Base-by-base conservation (phyloP, 73 alveolate genomes). In the Breviolum minutum region DNA sequence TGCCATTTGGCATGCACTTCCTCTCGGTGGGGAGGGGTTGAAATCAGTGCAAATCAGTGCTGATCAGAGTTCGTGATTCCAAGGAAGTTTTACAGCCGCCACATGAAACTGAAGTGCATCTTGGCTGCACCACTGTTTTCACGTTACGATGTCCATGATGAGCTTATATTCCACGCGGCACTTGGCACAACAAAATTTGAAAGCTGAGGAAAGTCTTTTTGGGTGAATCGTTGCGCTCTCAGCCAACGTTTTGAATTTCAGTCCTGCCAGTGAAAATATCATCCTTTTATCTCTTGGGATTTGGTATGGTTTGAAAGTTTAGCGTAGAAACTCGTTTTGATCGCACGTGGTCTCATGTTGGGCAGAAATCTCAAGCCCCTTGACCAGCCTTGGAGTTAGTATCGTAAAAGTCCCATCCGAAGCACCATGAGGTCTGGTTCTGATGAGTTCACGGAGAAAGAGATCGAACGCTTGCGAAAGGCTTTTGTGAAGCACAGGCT, bases 81-180 rank as follows among this genome's bases (percentile, higher is more conserved):
- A 20, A 91, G 98, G 98, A 92, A 66, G 76, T 92, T n/a, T 81
- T 92, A 10, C 86, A 80, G 63, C 84, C 63, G 86, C 98, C 98
- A 17, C 66, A 24, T 6, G 98, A 92, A 64, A 80, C 74, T 14
- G 98, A 92, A 60, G 98, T 92, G 98, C 79, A 19, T 32, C 98
- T 92, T 62, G 98, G 79, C 66, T 40, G 54, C 54, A 40, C 54
- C 54, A 40, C 54, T 40, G 54, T 40, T 40, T 40, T 40, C n/a
- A 40, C 54, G 0, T 40, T 40, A 40, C 54, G 54, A 40, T 40
- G 54, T 40, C 54, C 54, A 3, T 40, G 54, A 40, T 40, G 54
- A 40, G 54, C 54, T 40, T 3, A 40, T 40, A 40, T 40, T 40
- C 54, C 54, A 40, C 54, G 54, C 0, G 54, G 54, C 54, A 40